Percentiles rank a stretch among this genome's conserved stretches.
phyloP scores from a whole-genome alignment of 1,284 basidiomycete genomes.

The Ceratobasidium sp. region DNA sequence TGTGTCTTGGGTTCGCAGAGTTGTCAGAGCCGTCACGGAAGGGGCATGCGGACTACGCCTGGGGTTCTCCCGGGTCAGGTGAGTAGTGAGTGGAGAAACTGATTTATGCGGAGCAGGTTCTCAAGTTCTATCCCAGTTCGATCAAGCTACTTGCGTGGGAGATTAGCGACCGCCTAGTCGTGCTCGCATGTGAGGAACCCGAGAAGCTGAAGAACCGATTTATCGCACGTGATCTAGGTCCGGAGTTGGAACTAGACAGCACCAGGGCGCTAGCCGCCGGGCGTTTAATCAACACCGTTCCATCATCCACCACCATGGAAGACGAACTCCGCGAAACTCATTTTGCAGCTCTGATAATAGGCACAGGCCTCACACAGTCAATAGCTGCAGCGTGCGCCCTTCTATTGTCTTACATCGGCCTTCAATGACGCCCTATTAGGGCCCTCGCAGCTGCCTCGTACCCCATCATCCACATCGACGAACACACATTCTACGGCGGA shows the following conservation, averaged over 20 bases:
- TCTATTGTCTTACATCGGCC: constrained; percentile 36
- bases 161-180: no score
- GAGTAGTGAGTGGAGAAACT: no score
- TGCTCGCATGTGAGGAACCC: no score
- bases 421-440: constrained; percentile 58
- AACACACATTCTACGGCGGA: constrained; percentile 86
- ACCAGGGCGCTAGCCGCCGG: not conserved
- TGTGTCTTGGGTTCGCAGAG: no score
- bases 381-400: constrained; percentile 84
- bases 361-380: constrained; percentile 89
- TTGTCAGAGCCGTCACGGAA: no score
- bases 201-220: no score
- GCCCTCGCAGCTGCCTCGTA: constrained; percentile 89
- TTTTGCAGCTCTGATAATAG: constrained; percentile 86
- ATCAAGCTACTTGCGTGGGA: no score
- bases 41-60: no score
- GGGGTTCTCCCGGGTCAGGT: no score
- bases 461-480: constrained; percentile 88
- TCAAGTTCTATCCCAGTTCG: no score
- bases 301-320: constrained; percentile 15
- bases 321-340: constrained; percentile 48
- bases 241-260: not conserved
- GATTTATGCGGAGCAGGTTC: no score
- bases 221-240: no score
- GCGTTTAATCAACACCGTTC: constrained; percentile 21